phyloP scores from a whole-genome alignment of 345 rosid genomes.

The Eucalyptus victrix region DNA sequence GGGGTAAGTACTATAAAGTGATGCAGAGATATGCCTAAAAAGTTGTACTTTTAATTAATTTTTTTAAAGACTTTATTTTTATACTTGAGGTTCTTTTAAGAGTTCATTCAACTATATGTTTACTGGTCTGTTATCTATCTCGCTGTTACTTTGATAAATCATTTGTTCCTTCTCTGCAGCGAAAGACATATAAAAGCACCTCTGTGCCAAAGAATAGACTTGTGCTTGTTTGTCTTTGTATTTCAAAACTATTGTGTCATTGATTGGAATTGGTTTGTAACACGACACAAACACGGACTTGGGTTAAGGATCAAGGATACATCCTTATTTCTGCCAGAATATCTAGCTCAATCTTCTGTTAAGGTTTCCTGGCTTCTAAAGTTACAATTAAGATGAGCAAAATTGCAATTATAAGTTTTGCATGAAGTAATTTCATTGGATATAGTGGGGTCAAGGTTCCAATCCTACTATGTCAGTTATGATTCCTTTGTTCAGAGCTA shows the following conservation, averaged over 20 bases:
- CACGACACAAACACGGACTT: background rate
- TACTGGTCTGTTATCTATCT: background rate
- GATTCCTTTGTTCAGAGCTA: background rate
- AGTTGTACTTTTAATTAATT: background rate
- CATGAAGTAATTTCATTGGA: background rate
- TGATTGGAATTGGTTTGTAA: background rate
- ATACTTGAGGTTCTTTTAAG: background rate
- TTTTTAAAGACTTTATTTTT: background rate
- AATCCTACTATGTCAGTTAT: background rate
- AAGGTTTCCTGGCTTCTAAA: background rate
- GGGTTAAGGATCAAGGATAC: background rate
- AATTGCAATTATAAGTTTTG: background rate
- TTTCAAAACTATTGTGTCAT: background rate
- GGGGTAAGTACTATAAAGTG: slow-evolving; percentile 43
- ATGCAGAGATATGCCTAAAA: background rate
- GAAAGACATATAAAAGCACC: background rate
- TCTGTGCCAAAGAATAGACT: background rate
- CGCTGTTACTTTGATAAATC: background rate
- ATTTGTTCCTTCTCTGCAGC: background rate
- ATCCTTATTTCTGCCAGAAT: background rate
- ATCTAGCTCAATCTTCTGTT: background rate
- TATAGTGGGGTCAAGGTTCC: background rate
- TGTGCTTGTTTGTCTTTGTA: background rate
- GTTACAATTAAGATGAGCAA: background rate
- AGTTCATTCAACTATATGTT: background rate